Conservation (phyloP, 805 yeast genomes). For the Ogataea thermomethanolica region DNA sequence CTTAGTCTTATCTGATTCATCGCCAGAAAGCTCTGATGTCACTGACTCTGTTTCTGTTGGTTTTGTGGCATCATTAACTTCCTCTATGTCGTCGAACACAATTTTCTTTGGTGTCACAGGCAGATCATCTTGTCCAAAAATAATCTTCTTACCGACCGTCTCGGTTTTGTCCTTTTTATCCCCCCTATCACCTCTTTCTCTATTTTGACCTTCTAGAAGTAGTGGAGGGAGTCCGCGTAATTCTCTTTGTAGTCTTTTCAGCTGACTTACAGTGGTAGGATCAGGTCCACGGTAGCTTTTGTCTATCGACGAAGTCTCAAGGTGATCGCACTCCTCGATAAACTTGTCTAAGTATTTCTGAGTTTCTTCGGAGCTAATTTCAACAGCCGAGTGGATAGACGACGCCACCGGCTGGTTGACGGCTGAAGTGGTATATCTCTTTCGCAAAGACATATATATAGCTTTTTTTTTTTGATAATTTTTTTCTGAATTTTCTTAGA, state of each 20-base stretch:
- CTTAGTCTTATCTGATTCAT: constrained; percentile 4
- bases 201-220: constrained; percentile 22
- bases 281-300: constrained; percentile 26
- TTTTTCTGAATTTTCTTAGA: constrained; percentile 2
- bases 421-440: constrained; percentile 41
- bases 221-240: constrained; percentile 37
- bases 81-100: constrained; percentile 12
- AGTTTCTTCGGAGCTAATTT: constrained; percentile 22
- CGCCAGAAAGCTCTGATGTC: too few species aligned
- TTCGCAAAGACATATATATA: constrained; percentile 31
- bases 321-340: constrained; percentile 23
- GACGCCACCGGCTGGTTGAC: constrained; percentile 47
- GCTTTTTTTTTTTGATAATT: constrained; percentile 1
- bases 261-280: constrained; percentile 30
- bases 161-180: constrained; percentile 14
- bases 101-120: constrained; percentile 18
- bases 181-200: constrained; percentile 13
- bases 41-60: constrained; percentile 13
- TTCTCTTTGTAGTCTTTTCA: constrained; percentile 37
- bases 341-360: constrained; percentile 26
- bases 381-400: constrained; percentile 24
- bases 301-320: constrained; percentile 12
- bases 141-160: constrained; percentile 12
- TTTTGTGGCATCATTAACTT: neutral
- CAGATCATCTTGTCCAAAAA: constrained; percentile 14